Evolutionary conservation across 2,329 filamentous ascomycete species (phyloP), one percentile per base, ranked within the genome.

Genomic region (Colletotrichum magnum): DNA sequence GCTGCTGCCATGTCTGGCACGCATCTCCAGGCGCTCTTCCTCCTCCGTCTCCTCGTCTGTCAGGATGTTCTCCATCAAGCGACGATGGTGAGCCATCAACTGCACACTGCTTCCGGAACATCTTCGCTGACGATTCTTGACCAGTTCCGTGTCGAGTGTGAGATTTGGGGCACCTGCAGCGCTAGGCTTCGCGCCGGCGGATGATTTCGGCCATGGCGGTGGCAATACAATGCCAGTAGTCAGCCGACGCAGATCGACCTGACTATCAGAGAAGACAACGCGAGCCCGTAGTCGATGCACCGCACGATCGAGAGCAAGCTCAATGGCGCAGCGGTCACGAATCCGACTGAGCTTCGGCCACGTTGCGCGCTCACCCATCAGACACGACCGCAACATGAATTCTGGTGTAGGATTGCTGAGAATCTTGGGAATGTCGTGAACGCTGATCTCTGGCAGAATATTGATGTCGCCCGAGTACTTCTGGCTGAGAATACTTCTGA

Each of bases 401-500:
- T 95, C 93, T 0, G 90, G 83, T 0, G 92, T 94, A 1, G 95
- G 95, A 68, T 98, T 98, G 71, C 88, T 92, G 52, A 98, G 84
- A 28, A 98, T 90, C 9, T 88, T 87, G 1, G 93, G 91, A 24
- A 97, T 88, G 71, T 97, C 92, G 7, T 90, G 86, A 60, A 92
- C 89, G 5, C 88, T 88, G 67, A 97, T 91, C 62, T 94, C 90
- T 0, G 95, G 95, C 39, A 97, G 86, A 62, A 98, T 97, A 52
- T 94, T 98, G 77, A 98, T 97, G 79, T 98, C 95, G 6, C 95
- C 95, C 2, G 93, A 95, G 76, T 98, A 98, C 72, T 93, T 94
- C 76, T 98, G 95, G 72, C 91, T 95, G 58, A 98, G 85, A 16
- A 98, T 90, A 2, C 93, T 95, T 50, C 90, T 88, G 24, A 91